These are phyloP conservation scores for Tolypocladium capitatum DNA, from an alignment of 2,329 filamentous ascomycete species.

Conservation along the genomic window DNA sequence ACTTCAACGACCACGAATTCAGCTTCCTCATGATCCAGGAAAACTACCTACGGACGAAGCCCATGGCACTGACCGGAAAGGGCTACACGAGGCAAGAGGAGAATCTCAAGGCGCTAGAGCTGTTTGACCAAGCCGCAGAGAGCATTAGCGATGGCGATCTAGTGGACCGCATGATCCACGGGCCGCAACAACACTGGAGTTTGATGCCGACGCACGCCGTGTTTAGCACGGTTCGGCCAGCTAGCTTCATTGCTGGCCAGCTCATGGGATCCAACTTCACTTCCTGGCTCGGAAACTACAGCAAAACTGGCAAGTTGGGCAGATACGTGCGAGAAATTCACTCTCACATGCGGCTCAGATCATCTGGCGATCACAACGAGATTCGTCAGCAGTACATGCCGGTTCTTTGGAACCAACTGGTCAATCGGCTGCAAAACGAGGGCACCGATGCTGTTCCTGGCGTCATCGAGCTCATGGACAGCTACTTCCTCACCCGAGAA, in stretches of 20 bases:
- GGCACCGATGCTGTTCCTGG: slow-evolving; percentile 72
- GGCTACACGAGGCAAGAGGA: slow-evolving; percentile 51
- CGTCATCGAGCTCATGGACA: slow-evolving; percentile 92
- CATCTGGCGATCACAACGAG: slow-evolving; percentile 84
- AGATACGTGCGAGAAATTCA: slow-evolving; percentile 88
- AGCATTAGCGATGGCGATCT: slow-evolving; percentile 96
- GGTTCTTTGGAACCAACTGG: slow-evolving; percentile 67
- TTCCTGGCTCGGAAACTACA: slow-evolving; percentile 89
- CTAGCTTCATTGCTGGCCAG: slow-evolving; percentile 74
- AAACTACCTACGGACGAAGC: slow-evolving; percentile 82
- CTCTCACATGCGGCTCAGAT: slow-evolving; percentile 85
- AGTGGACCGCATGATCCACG: slow-evolving; percentile 96
- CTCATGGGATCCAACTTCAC: slow-evolving; percentile 69
- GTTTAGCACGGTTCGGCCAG: slow-evolving; percentile 86
- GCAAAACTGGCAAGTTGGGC: slow-evolving; percentile 64
- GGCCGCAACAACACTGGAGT: slow-evolving; percentile 95
- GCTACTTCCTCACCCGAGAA: slow-evolving; percentile 86
- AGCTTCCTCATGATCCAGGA: slow-evolving; percentile 97
- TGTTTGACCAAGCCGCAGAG: slow-evolving; percentile 77
- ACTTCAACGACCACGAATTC: slow-evolving; percentile 99
- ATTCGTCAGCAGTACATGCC: slow-evolving; percentile 91
- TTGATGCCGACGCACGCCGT: slow-evolving; percentile 93
- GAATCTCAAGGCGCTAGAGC: slow-evolving; percentile 70
- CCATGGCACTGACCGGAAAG: slow-evolving; percentile 45
- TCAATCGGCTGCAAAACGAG: slow-evolving; percentile 60